Conservation (phyloP, 2,329 filamentous ascomycete species). For the Monilinia aucupariae region DNA sequence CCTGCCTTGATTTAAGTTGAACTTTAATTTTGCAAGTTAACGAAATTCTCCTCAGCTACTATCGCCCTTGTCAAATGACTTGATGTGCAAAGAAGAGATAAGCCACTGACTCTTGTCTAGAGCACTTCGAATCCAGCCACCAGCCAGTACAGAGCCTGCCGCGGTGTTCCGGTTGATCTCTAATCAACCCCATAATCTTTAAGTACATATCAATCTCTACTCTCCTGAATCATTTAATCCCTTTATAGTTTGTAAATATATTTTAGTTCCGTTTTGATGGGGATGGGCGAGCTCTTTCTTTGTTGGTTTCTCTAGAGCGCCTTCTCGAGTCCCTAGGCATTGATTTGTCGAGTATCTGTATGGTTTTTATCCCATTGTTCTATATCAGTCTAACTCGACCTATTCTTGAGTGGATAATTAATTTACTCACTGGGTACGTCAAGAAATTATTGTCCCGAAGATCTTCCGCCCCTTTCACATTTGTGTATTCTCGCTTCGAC, state of each 20-base stretch:
- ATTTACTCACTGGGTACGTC: background rate
- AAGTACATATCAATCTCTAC: no score
- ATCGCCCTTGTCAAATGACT: slow-evolving; percentile 82
- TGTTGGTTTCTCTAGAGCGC: background rate
- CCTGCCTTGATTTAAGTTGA: slow-evolving; percentile 92
- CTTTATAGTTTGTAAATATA: background rate
- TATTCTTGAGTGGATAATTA: background rate
- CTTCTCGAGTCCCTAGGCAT: no score
- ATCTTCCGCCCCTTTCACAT: slow-evolving; percentile 1
- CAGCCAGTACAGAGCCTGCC: background rate
- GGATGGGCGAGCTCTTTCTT: background rate
- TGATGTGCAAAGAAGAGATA: slow-evolving; percentile 87
- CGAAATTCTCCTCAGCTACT: slow-evolving; percentile 73
- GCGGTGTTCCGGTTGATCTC: background rate
- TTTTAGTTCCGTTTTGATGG: no score
- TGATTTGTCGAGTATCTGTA: no score
- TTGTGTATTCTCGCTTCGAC: background rate
- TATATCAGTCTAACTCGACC: rapidly evolving
- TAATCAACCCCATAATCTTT: no score
- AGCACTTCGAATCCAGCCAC: slow-evolving; percentile 92
- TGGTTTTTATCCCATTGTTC: background rate
- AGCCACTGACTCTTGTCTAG: slow-evolving; percentile 93
- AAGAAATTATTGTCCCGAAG: background rate
- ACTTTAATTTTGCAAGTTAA: slow-evolving; percentile 81
- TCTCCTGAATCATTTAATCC: background rate